A percentile compares a stretch with the other conserved stretches of the same genome.
Conservation (phyloP, 75 land plant genomes). For the Picea glauca region DNA sequence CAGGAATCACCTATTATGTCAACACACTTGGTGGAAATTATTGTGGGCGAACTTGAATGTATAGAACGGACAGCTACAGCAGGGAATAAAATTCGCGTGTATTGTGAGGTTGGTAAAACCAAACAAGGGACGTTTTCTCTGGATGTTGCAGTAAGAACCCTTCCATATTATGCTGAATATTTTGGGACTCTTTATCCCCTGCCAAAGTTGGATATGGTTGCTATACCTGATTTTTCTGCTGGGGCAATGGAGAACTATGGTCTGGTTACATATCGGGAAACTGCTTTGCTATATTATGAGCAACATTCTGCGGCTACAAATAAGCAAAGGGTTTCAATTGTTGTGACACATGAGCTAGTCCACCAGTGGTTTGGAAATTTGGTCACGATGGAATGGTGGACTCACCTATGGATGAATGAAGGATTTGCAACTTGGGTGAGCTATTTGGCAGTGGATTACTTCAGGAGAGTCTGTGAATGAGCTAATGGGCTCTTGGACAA, state of each 20-base stretch:
- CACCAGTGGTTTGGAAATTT: slow-evolving; percentile 10
- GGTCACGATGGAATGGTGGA: slow-evolving; percentile 19
- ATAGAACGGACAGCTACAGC: slow-evolving; percentile 66
- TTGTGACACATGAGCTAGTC: slow-evolving; percentile 10
- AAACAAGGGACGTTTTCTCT: slow-evolving; percentile 88
- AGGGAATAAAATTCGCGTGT: slow-evolving; percentile 81
- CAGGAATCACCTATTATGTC: slow-evolving; percentile 92
- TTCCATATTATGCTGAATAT: slow-evolving; percentile 62
- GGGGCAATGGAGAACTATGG: slow-evolving; percentile 14
- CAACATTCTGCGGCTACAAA: slow-evolving; percentile 3
- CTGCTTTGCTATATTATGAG: slow-evolving; percentile 2
- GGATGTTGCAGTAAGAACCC: slow-evolving; percentile 74
- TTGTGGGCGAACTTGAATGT: slow-evolving; percentile 85
- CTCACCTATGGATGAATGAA: slow-evolving; percentile 15
- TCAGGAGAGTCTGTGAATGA: too few relatives aligned
- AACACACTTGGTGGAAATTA: slow-evolving; percentile 88
- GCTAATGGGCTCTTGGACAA: too few relatives aligned
- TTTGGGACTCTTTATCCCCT: background rate
- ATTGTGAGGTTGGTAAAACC: slow-evolving; percentile 75
- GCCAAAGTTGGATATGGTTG: background rate
- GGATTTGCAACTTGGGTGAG: slow-evolving; percentile 15
- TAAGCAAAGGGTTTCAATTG: slow-evolving; percentile 11
- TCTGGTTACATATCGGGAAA: background rate
- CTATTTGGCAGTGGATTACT: background rate
- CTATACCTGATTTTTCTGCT: slow-evolving; percentile 1